These are phyloP conservation scores for Suillus alpinus DNA, from an alignment of 768 basidiomycete species.

Conservation along the genomic window DNA sequence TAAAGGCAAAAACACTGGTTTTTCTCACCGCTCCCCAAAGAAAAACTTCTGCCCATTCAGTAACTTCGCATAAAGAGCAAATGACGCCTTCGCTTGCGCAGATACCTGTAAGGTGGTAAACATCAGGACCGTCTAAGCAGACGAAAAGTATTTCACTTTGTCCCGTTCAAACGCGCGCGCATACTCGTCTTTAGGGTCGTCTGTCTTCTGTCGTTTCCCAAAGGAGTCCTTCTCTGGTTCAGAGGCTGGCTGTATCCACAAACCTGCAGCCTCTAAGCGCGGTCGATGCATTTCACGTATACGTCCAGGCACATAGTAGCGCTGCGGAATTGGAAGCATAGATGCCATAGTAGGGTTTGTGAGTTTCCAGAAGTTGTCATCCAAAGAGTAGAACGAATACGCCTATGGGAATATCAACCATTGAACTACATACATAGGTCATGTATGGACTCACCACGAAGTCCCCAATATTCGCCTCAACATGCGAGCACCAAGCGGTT, in stretches of 20 bases:
- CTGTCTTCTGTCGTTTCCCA: constrained; percentile 28
- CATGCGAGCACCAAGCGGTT: constrained; percentile 63
- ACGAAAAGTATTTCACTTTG: constrained; percentile 37
- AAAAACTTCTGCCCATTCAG: constrained; percentile 51
- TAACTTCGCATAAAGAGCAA: constrained; percentile 59
- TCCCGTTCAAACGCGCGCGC: constrained; percentile 61
- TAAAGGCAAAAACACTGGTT: background rate
- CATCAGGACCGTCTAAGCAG: background rate
- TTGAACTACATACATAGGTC: constrained; percentile 4
- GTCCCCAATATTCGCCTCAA: constrained; percentile 65
- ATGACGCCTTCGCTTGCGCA: constrained; percentile 52
- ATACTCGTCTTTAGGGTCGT: constrained; percentile 37
- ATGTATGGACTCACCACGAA: constrained; percentile 53
- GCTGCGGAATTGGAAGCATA: constrained; percentile 63
- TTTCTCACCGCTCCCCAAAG: constrained; percentile 45
- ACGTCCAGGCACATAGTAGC: constrained; percentile 69
- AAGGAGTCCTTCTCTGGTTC: constrained; percentile 42
- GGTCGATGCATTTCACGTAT: constrained; percentile 55
- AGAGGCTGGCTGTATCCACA: constrained; percentile 50
- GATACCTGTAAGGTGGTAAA: constrained; percentile 35
- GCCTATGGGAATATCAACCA: constrained; percentile 41
- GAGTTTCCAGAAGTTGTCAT: constrained; percentile 59
- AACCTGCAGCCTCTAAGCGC: constrained; percentile 58
- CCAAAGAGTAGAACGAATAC: constrained; percentile 56
- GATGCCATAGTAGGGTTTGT: constrained; percentile 54